phyloP scores from a whole-genome alignment of 2,329 filamentous ascomycete genomes.

The Neospermospora avenae region DNA sequence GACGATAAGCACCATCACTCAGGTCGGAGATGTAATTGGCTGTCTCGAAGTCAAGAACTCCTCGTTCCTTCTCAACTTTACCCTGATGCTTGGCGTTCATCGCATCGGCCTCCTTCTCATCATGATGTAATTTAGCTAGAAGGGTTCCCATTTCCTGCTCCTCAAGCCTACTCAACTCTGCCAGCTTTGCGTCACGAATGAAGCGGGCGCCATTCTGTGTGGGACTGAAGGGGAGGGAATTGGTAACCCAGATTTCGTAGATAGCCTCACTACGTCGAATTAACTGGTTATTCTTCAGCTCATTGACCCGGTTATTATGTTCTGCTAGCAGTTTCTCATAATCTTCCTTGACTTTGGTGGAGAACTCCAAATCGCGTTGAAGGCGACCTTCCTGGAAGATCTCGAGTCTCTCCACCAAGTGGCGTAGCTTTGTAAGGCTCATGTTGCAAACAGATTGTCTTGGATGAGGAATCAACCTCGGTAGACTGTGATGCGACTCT shows the following conservation, averaged over 20 bases:
- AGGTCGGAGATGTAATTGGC: background rate
- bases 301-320: background rate
- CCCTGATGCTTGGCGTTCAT: too few relatives aligned
- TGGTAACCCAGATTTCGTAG: background rate
- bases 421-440: background rate
- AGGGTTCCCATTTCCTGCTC: background rate
- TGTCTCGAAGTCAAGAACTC: background rate
- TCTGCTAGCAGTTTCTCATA: background rate
- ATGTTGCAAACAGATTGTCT: too few relatives aligned
- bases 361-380: background rate
- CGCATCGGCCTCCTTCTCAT: background rate
- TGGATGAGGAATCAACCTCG: too few relatives aligned
- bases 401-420: background rate
- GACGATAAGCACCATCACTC: background rate
- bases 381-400: background rate
- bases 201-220: background rate
- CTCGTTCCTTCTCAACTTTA: background rate
- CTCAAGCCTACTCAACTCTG: background rate
- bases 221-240: background rate
- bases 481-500: too few relatives aligned
- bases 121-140: too few relatives aligned
- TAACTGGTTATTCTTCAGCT: background rate
- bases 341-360: background rate
- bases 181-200: background rate
- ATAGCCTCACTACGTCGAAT: background rate